Evolutionary conservation across 805 yeast genomes (phyloP).

Genomic region (Debaryomyces castellii): DNA sequence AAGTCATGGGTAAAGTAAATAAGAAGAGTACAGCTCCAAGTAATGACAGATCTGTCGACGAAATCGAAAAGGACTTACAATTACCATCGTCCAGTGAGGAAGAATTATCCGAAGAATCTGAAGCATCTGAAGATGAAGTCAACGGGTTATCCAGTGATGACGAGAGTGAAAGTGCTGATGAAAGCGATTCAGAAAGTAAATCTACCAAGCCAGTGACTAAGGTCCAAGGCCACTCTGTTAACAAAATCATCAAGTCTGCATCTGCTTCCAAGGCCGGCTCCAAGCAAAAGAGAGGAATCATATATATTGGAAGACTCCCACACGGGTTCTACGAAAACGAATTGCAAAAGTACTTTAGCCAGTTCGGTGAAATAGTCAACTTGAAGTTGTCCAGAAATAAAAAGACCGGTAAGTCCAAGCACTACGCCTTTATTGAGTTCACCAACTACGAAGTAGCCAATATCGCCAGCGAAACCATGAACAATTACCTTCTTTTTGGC

Average conservation of each 20-base stretch:
- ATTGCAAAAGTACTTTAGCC: constrained; percentile 76
- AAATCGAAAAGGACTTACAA: constrained; percentile 18
- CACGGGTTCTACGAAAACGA: constrained; percentile 87
- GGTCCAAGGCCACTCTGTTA: constrained; percentile 20
- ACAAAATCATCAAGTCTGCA: constrained; percentile 15
- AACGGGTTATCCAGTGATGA: constrained; percentile 15
- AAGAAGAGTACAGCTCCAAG: constrained; percentile 2
- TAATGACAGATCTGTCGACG: constrained; percentile 16
- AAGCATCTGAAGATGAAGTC: constrained; percentile 14
- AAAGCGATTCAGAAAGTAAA: constrained; percentile 16
- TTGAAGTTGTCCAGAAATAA: constrained; percentile 84
- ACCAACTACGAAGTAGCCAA: constrained; percentile 71
- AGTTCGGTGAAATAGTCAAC: constrained; percentile 83
- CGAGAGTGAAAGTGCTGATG: constrained; percentile 8
- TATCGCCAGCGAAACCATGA: constrained; percentile 93
- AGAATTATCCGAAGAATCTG: constrained; percentile 22
- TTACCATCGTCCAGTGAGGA: constrained; percentile 16
- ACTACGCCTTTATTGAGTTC: constrained; percentile 89
- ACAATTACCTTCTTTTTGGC: constrained; percentile 85
- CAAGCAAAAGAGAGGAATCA: constrained; percentile 53
- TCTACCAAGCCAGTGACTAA: constrained; percentile 2
- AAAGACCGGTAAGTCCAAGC: constrained; percentile 87
- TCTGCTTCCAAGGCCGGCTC: constrained; percentile 8
- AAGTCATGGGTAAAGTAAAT: constrained; percentile 7
- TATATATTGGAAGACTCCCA: constrained; percentile 91